These are phyloP conservation scores for Limonomyces culmigenus DNA, from an alignment of 1,284 basidiomycete genomes.

Conservation along the genomic window DNA sequence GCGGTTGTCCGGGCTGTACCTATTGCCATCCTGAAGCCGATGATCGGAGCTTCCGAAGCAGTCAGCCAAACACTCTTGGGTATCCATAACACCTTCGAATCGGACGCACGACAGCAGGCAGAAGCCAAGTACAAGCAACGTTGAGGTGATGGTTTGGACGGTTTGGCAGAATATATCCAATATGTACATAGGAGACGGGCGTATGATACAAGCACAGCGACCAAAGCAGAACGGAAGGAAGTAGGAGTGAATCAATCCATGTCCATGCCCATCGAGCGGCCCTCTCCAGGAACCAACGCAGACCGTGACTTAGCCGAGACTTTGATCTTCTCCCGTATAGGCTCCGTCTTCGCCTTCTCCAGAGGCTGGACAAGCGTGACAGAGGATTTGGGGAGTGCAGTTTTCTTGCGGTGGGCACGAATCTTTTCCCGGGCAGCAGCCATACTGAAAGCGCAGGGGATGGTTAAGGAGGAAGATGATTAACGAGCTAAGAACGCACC, in stretches of 20 bases:
- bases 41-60: constrained; percentile 93
- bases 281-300: constrained; percentile 62
- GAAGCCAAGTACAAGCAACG: constrained; percentile 82
- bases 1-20: constrained; percentile 93
- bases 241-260: constrained; percentile 31
- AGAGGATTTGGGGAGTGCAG: constrained; percentile 35
- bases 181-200: neutral
- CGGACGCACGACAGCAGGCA: constrained; percentile 59
- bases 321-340: constrained; percentile 75
- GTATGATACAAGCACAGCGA: neutral
- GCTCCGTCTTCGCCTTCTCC: constrained; percentile 29
- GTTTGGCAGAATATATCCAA: neutral
- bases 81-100: constrained; percentile 79
- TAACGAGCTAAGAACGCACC: constrained; percentile 29
- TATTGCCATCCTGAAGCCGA: constrained; percentile 89
- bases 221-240: neutral
- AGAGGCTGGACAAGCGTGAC: constrained; percentile 63
- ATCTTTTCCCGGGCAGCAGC: constrained; percentile 58
- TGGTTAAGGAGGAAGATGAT: neutral
- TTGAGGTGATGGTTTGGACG: constrained; percentile 13
- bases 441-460: constrained; percentile 40
- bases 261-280: constrained; percentile 71
- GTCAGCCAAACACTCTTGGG: constrained; percentile 91
- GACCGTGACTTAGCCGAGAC: constrained; percentile 50
- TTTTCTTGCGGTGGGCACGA: constrained; percentile 50